These are phyloP conservation scores for Apiotrichum gracile DNA, from an alignment of 1,284 basidiomycete species.

Conservation along the genomic window DNA sequence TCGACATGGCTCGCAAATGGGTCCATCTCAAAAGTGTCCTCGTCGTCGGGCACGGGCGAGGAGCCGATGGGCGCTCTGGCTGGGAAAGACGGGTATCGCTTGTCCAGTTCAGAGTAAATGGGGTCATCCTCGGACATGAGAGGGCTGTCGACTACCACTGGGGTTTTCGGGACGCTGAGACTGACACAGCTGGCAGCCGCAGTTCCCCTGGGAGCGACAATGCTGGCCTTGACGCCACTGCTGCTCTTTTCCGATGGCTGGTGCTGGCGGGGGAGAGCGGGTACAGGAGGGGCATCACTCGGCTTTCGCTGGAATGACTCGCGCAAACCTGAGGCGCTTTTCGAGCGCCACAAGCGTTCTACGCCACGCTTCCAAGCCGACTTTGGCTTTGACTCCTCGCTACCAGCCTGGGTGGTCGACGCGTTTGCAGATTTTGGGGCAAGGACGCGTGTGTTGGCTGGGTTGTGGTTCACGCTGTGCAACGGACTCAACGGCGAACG, in stretches of 20 bases:
- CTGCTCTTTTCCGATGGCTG: too few relatives aligned
- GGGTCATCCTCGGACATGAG: neutral
- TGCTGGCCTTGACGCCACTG: too few relatives aligned
- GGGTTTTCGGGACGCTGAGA: neutral
- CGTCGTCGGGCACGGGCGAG: neutral
- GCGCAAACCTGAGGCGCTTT: constrained; percentile 29
- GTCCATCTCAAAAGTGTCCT: constrained; percentile 14
- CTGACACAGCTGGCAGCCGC: neutral
- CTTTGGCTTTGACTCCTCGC: constrained; percentile 9
- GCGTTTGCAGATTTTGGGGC: too few relatives aligned
- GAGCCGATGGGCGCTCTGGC: neutral
- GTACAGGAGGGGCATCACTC: constrained; percentile 21
- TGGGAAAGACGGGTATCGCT: constrained; percentile 1
- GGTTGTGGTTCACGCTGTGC: neutral
- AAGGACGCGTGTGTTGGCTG: neutral
- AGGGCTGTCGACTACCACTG: neutral
- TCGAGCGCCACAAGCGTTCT: constrained; percentile 39
- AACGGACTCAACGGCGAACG: neutral
- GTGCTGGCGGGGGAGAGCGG: constrained; percentile 14
- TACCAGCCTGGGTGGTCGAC: too few relatives aligned
- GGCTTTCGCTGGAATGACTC: constrained; percentile 15
- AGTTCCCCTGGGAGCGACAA: neutral
- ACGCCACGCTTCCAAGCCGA: constrained; percentile 40
- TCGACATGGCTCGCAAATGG: constrained; percentile 37
- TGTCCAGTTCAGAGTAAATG: neutral